Percentiles rank a stretch among this genome's conserved stretches.
Conservation (phyloP, 345 rosid species). For the Arabis hirsuta region DNA sequence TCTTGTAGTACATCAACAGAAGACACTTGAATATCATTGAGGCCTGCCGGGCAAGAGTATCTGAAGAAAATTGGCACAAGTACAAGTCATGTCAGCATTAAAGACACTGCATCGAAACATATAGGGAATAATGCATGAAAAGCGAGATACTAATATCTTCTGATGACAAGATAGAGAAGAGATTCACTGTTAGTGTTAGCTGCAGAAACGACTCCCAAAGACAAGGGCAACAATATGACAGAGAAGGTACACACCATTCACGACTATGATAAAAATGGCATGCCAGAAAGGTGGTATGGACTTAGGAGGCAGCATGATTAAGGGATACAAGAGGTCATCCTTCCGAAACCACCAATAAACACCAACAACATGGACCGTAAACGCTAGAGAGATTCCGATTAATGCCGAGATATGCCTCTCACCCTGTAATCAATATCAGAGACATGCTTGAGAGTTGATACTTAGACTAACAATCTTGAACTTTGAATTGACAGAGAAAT, state of each 20-base stretch:
- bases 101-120: constrained; percentile 10
- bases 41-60: constrained; percentile 90
- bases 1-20: constrained; percentile 87
- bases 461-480: constrained; percentile 11
- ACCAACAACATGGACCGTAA: constrained; percentile 70
- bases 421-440: constrained; percentile 67
- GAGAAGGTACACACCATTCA: constrained; percentile 71
- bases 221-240: constrained; percentile 23
- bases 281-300: constrained; percentile 99
- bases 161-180: background rate
- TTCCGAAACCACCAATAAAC: constrained; percentile 97
- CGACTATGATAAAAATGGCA: constrained; percentile 86
- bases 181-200: background rate
- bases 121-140: background rate
- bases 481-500: background rate
- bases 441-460: constrained; percentile 39
- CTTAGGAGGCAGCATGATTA: constrained; percentile 96
- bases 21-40: constrained; percentile 89
- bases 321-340: constrained; percentile 87
- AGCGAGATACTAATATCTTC: background rate
- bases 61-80: constrained; percentile 52
- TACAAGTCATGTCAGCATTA: constrained; percentile 16
- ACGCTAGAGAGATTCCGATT: constrained; percentile 71
- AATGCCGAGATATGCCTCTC: constrained; percentile 89
- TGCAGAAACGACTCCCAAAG: constrained; percentile 8